Base-by-base conservation (phyloP, 140 eudicot species). In the Flaveria floridana region DNA sequence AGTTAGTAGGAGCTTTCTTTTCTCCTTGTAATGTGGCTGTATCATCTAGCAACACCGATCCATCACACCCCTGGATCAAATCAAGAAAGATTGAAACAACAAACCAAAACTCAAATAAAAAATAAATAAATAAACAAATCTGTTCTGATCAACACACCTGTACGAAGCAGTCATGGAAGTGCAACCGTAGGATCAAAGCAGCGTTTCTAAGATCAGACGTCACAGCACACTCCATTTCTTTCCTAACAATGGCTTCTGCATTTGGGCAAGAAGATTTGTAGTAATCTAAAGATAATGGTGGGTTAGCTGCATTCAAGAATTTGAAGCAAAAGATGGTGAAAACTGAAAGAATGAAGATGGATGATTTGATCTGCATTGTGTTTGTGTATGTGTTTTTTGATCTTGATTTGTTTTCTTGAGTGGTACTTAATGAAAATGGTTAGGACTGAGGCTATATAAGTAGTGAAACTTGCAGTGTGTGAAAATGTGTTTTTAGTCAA, bases 141-240 rank as follows among this genome's bases (percentile, higher is more conserved):
- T 16, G 42, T 41, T 66, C 2, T 41, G 30, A 18, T 0, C 37
- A 10, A 18, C 4, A 13, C 41, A 87, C 97, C 90, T 89, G 96
- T 65, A 92, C 95, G 44, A 92, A 89, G 86, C 97, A 92, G 74
- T 92, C 96, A 11, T 92, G 97, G 79, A 89, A 89, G 66, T 92
- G 97, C 57, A 92, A 83, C 2, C 97, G 81, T 19, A 92, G 44
- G 39, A 92, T 80, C 70, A 86, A 76, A 58, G 97, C 96, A 0
- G 97, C 97, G 57, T 92, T 92, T 15, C 96, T 89, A 0, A 89
- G 92, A 76, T 92, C 87, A 75, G 91, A 79, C 12, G 83, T 74
- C 34, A 89, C 91, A 3, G 85, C 87, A 77, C 96, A 92, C 72
- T 92, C 96, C 97, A 92, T 89, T 77, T 92, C 97, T 67, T 84